Base-by-base conservation (phyloP, 306 rosid species). In the Casuarina cunninghamiana region DNA sequence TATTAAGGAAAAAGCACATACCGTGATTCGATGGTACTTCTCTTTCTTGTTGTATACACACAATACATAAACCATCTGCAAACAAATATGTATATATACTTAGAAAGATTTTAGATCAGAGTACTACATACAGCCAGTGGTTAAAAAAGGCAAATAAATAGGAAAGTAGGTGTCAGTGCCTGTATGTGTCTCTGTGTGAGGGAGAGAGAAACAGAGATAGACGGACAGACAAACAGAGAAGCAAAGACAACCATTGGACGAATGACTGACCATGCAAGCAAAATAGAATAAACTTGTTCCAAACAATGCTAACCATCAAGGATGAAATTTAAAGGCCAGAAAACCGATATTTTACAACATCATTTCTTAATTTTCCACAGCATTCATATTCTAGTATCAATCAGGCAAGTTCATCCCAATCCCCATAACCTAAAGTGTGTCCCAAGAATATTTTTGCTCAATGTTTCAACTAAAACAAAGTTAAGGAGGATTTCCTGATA, bases 51-150 rank as follows among this genome's bases (percentile, higher is more conserved):
- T 91, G 93, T 93, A 90, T 49, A 95, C 88, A 51, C 90, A 93
- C 82, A 95, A 89, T 81, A 95, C 99, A 83, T 95, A 95, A 62
- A 95, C 97, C 99, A 95, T 95, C 99, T 95, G 91, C 91, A 79
- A 83, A 68, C 62, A 73, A 77, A 79, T 71, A 79, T 32, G 46
- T 73, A 78, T 72, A n/a, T 7, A 65, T 13, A 39, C 5, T 5
- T 19, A 65, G 43, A 62, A 62, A 32, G n/a, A 41, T 15, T 16
- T 6, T 32, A 65, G 45, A 6, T 65, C 70, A 38, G 21, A 8
- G 5, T 65, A 12, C 39, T 26, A 58, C 65, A 58, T 19, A 26
- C 65, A 37, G 26, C 15, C 65, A 58, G 15, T 19, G 37, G 15
- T 58, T 19, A 15, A 58, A 58, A 10, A 58, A 38, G 32, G 19